A percentile compares a stretch with the other conserved stretches of the same genome.
Evolutionary conservation across 768 basidiomycete genomes (phyloP).

Genomic region (Boletus reticulatus): DNA sequence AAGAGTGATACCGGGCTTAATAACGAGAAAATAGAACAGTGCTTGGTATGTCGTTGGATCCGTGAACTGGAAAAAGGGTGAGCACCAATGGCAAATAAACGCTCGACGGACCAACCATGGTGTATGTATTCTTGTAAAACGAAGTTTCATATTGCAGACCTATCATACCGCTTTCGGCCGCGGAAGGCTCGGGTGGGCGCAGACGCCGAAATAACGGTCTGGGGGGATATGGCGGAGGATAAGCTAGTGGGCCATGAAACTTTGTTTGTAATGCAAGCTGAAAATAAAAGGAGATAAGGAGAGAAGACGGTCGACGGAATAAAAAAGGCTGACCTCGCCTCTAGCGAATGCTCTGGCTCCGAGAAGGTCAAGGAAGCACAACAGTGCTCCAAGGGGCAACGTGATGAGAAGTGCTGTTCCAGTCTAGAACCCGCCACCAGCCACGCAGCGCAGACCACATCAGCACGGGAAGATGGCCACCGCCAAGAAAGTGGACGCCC

Average conservation of each 20-base stretch:
- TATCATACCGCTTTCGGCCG: conserved; percentile 45
- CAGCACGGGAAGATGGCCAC: neutral
- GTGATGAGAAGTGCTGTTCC: conserved; percentile 81
- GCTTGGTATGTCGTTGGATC: conserved; percentile 83
- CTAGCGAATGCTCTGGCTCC: conserved; percentile 71
- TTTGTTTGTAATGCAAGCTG: conserved; percentile 65
- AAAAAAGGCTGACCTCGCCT: conserved; percentile 52
- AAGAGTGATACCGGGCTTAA: conserved; percentile 80
- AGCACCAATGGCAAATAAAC: neutral
- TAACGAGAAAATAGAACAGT: conserved; percentile 84
- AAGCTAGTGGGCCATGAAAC: conserved; percentile 68
- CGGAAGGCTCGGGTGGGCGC: conserved; percentile 46
- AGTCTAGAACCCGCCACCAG: conserved; percentile 42
- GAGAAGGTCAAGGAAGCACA: conserved; percentile 75
- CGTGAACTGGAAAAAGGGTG: conserved; percentile 53
- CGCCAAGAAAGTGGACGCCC: conserved; percentile 28
- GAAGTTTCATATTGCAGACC: conserved; percentile 55
- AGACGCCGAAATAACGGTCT: conserved; percentile 72
- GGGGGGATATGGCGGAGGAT: conserved; percentile 62
- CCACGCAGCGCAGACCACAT: conserved; percentile 10
- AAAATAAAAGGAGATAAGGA: conserved; percentile 13
- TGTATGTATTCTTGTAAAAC: conserved; percentile 79
- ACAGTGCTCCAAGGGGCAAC: conserved; percentile 70
- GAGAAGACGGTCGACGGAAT: neutral
- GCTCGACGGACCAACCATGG: conserved; percentile 55